Base-by-base conservation (phyloP, 345 rosid genomes). In the Camelina laxa region DNA sequence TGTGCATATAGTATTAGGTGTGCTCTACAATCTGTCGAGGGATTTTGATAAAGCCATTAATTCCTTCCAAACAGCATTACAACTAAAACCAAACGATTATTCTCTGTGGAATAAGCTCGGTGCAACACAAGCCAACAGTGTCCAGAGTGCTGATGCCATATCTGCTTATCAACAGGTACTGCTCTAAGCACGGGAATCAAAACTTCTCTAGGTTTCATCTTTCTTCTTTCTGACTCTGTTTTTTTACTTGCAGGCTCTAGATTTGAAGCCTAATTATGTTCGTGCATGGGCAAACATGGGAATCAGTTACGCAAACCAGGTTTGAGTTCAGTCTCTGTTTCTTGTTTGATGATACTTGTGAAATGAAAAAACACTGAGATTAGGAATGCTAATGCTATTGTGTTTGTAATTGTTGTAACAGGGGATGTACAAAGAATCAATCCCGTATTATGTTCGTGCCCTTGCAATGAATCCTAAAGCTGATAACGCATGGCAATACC, bases 201-300 rank as follows among this genome's bases (percentile, higher is more conserved):
- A 69, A 33, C 20, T 30, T 42, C 24, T 41, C 49, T 10, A 15
- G 13, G 15, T 22, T 14, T 57, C 20, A 42, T 58, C 17, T 58
- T 16, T 51, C 44, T 27, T 38, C 8, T 30, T 33, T 50, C 11
- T 53, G 36, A 64, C 38, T 33, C 3, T 22, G 9, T 39, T 24
- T 65, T 50, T 49, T 0, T 27, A 42, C 68, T 61, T 75, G 67
- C 82, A 96, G 99, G 99, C 99, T 61, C 82, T 92, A 57, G 97
- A 96, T 86, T 87, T 96, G 89, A 96, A 96, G 85, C 99, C 99
- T 38, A 96, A 96, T 65, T 96, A 96, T 67, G 98, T 96, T 76
- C 99, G 99, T n/a, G 99, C 99, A n/a, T 92, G 99, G 99, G 97
- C 98, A 78, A 96, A 96, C 84, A 92, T 96, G 98, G 99, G 99